phyloP scores from a whole-genome alignment of 495 filamentous ascomycete species.

The Penicillium ochrochloron region DNA sequence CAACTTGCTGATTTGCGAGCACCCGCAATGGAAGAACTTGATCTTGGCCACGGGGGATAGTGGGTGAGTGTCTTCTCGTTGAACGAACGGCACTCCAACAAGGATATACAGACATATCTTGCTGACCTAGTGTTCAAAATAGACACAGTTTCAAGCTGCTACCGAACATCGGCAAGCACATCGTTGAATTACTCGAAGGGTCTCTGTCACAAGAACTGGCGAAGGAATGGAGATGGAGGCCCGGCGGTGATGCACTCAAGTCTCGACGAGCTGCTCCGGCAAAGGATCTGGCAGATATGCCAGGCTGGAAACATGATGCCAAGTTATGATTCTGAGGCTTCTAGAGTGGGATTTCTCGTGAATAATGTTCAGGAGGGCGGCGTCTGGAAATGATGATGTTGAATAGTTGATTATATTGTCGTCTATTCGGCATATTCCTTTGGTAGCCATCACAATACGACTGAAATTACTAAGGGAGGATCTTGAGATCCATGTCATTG shows the following conservation, averaged over 20 bases:
- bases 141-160: constrained; percentile 27
- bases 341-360: background rate
- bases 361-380: too few relatives aligned
- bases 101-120: background rate
- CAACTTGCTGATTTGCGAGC: constrained; percentile 46
- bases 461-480: too few relatives aligned
- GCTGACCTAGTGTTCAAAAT: background rate
- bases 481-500: too few relatives aligned
- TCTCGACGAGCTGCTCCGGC: constrained; percentile 24
- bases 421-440: background rate
- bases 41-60: constrained; percentile 29
- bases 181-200: constrained; percentile 26
- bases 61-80: constrained; percentile 16
- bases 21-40: constrained; percentile 34
- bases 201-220: constrained; percentile 18
- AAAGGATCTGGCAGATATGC: constrained; percentile 31
- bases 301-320: constrained; percentile 28
- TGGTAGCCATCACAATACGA: too few relatives aligned
- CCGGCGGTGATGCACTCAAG: constrained; percentile 26
- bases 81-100: background rate
- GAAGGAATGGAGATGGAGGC: constrained; percentile 28
- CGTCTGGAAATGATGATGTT: too few relatives aligned
- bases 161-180: constrained; percentile 29
- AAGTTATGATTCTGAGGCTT: constrained; percentile 13
- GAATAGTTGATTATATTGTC: background rate